phyloP scores from a whole-genome alignment of 306 rosid species.

The Begonia fuchsioides region DNA sequence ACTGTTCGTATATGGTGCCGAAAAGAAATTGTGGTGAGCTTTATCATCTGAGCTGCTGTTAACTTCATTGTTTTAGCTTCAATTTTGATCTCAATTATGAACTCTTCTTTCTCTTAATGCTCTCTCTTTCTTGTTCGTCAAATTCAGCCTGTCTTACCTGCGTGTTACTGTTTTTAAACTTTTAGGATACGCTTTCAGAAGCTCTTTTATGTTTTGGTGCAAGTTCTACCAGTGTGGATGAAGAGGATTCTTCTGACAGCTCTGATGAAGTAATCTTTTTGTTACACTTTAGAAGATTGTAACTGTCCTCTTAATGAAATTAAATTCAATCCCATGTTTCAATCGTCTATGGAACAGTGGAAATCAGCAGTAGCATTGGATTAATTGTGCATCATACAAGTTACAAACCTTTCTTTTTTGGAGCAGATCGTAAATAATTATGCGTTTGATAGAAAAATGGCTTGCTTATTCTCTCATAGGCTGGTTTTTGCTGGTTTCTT shows the following conservation, averaged over 20 bases:
- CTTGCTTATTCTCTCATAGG: too few species aligned
- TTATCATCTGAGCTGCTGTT: too few species aligned
- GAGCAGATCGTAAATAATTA: too few species aligned
- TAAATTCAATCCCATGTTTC: too few species aligned
- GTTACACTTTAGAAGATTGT: too few species aligned
- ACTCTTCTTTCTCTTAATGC: background rate
- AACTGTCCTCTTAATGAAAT: too few species aligned
- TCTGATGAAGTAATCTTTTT: slow-evolving; percentile 34
- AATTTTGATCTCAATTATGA: background rate
- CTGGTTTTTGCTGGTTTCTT: background rate
- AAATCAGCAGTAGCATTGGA: too few species aligned
- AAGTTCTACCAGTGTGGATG: slow-evolving; percentile 45
- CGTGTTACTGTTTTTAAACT: slow-evolving; percentile 11
- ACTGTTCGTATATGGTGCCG: slow-evolving; percentile 56
- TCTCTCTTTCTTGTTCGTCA: background rate
- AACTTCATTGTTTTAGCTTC: background rate
- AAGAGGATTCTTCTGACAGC: slow-evolving; percentile 22
- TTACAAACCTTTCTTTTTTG: too few species aligned
- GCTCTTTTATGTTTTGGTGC: slow-evolving; percentile 91
- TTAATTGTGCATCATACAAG: too few species aligned
- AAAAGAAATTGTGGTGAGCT: slow-evolving; percentile 48
- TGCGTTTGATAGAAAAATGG: too few species aligned
- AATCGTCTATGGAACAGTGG: too few species aligned
- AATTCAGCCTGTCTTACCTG: background rate
- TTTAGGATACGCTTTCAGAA: slow-evolving; percentile 64